Conservation (phyloP, 2,329 filamentous ascomycete species). For the Cercospora sp. region DNA sequence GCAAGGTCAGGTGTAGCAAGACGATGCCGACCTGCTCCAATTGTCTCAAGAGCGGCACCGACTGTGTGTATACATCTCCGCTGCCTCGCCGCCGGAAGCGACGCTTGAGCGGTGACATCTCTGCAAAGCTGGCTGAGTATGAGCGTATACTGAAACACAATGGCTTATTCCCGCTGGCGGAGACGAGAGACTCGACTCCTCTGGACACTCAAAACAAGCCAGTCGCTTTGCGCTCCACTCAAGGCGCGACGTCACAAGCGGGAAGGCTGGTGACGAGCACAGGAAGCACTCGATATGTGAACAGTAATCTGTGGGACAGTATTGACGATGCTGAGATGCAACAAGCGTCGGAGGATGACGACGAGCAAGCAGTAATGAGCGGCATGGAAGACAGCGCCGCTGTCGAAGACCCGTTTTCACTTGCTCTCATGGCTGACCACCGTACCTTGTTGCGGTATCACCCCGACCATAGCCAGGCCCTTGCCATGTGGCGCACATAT, state of each 20-base stretch:
- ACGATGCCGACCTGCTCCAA: slow-evolving; percentile 34
- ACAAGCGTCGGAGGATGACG: slow-evolving; percentile 24
- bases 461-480: slow-evolving; percentile 55
- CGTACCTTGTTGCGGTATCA: slow-evolving; percentile 44
- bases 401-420: slow-evolving; percentile 29
- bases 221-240: neutral
- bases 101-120: slow-evolving; percentile 38
- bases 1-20: slow-evolving; percentile 45
- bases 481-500: slow-evolving; percentile 60
- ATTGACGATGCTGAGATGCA: slow-evolving; percentile 34
- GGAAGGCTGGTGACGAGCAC: slow-evolving; percentile 35
- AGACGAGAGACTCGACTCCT: neutral
- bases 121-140: slow-evolving; percentile 43
- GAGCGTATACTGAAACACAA: slow-evolving; percentile 37
- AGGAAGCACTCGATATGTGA: slow-evolving; percentile 47
- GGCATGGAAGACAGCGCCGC: slow-evolving; percentile 26
- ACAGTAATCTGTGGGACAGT: slow-evolving; percentile 38
- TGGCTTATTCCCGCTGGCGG: slow-evolving; percentile 2
- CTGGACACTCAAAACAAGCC: neutral
- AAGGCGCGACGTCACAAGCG: neutral
- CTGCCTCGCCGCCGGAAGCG: slow-evolving; percentile 44
- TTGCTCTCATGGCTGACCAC: slow-evolving; percentile 6
- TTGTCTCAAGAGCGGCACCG: slow-evolving; percentile 39
- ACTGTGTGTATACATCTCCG: slow-evolving; percentile 46
- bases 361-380: slow-evolving; percentile 24